Percentiles rank a stretch among this genome's conserved stretches.
These are phyloP conservation scores for Schizosaccharomyces japonicus DNA, from an alignment of 805 yeast genomes.

Conservation along the genomic window DNA sequence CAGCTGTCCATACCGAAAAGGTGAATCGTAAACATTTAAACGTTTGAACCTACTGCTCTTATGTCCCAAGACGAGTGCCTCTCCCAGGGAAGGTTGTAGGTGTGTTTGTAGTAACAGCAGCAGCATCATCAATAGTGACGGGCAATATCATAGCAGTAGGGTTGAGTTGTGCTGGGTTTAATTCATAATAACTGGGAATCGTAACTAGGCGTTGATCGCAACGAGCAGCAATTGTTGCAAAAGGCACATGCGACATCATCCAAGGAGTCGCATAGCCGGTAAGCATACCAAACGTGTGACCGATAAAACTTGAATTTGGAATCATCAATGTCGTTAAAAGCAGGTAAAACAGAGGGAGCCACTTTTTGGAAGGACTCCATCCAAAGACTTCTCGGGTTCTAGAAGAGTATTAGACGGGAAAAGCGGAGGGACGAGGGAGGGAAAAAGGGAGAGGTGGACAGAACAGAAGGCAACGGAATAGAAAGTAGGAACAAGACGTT, in stretches of 20 bases:
- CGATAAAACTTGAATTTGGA: slow-evolving; percentile 1
- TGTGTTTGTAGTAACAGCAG: no score
- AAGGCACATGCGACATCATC: neutral
- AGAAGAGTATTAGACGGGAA: no score
- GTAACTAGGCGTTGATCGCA: neutral
- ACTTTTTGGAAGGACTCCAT: neutral
- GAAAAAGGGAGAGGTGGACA: no score
- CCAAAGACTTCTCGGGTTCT: no score
- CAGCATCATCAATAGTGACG: no score
- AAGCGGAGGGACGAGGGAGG: no score
- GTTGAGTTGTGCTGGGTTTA: neutral
- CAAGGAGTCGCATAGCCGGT: neutral
- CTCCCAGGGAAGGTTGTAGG: neutral
- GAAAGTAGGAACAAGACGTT: no score
- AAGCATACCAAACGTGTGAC: neutral
- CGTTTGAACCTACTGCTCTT: neutral
- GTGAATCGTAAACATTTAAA: no score
- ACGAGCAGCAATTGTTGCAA: neutral
- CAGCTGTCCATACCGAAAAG: no score
- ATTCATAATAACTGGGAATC: neutral
- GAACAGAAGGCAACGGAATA: no score
- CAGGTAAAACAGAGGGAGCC: neutral
- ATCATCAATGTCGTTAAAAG: neutral
- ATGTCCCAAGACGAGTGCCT: neutral
- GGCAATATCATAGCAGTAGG: neutral